Percentiles rank a stretch among this genome's conserved stretches.
phyloP scores from a whole-genome alignment of 176 grass and related monocot genomes.

The Oryza nivara region DNA sequence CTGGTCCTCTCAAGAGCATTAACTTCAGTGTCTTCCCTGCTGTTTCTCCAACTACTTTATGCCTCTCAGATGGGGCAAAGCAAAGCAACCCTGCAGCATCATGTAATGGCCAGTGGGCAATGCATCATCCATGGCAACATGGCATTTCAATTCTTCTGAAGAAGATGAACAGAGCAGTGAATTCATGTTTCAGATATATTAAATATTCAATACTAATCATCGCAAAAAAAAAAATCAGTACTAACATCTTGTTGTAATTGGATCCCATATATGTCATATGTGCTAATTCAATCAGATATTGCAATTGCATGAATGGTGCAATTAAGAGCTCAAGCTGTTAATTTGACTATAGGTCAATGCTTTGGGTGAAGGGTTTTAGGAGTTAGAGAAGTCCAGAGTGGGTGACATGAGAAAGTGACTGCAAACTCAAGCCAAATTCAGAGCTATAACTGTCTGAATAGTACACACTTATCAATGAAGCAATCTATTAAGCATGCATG shows the following conservation, averaged over 20 bases:
- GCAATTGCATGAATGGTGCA: background rate
- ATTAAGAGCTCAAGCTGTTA: background rate
- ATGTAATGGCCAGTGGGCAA: constrained; percentile 35
- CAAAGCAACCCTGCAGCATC: constrained; percentile 34
- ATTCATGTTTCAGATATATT: constrained; percentile 28
- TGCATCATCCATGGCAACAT: constrained; percentile 26
- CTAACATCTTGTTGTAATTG: constrained; percentile 11
- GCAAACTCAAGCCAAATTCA: constrained; percentile 15
- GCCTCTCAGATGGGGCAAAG: constrained; percentile 52
- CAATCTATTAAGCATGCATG: constrained; percentile 19
- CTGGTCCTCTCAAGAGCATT: constrained; percentile 48
- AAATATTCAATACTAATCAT: background rate
- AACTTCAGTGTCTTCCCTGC: constrained; percentile 48
- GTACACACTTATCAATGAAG: constrained; percentile 28
- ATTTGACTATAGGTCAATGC: background rate
- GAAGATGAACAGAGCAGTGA: constrained; percentile 15
- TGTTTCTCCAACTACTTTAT: constrained; percentile 53
- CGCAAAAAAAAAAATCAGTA: background rate
- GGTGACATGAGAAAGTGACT: constrained; percentile 30
- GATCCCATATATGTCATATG: background rate
- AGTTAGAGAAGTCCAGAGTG: background rate
- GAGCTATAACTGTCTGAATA: constrained; percentile 29
- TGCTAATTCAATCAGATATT: constrained; percentile 18
- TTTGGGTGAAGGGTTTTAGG: background rate
- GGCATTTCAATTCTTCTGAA: constrained; percentile 26